These are phyloP conservation scores for Cercophora scortea DNA, from an alignment of 495 filamentous ascomycete genomes.

Conservation along the genomic window DNA sequence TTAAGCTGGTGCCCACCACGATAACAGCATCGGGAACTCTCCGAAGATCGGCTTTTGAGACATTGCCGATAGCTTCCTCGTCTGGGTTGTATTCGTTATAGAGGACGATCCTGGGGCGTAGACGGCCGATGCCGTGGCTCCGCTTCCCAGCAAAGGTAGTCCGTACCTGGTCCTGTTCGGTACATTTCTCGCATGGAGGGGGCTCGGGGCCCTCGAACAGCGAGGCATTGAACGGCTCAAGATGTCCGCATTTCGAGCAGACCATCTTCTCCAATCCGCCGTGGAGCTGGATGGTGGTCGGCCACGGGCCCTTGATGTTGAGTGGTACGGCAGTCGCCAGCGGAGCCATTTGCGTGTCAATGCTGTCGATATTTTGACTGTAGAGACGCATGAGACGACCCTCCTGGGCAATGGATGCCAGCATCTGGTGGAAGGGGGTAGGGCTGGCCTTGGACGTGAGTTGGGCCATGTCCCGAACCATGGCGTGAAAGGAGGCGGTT, in stretches of 20 bases:
- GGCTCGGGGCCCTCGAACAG: slow-evolving; percentile 78
- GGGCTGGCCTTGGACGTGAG: slow-evolving; percentile 67
- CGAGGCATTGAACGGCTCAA: slow-evolving; percentile 66
- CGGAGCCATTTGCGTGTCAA: slow-evolving; percentile 79
- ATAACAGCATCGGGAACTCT: slow-evolving; percentile 83
- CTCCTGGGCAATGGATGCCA: slow-evolving; percentile 83
- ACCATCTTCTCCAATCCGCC: slow-evolving; percentile 94
- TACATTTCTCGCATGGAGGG: slow-evolving; percentile 73
- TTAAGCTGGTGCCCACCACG: slow-evolving; percentile 90
- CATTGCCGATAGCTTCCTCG: slow-evolving; percentile 87
- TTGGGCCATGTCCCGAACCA: slow-evolving; percentile 82
- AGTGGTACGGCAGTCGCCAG: slow-evolving; percentile 69
- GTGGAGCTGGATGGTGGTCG: slow-evolving; percentile 85
- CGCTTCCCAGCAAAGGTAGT: slow-evolving; percentile 73
- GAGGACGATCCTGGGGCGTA: slow-evolving; percentile 88
- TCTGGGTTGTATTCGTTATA: slow-evolving; percentile 98
- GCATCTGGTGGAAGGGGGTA: slow-evolving; percentile 86
- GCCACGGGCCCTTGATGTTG: slow-evolving; percentile 77
- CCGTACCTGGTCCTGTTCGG: slow-evolving; percentile 65
- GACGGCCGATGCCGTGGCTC: slow-evolving; percentile 85
- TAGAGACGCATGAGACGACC: slow-evolving; percentile 88
- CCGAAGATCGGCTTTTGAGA: slow-evolving; percentile 75
- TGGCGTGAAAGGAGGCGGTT: slow-evolving; percentile 84
- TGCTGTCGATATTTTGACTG: slow-evolving; percentile 91
- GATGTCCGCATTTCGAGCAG: slow-evolving; percentile 80